A percentile compares a stretch with the other conserved stretches of the same genome.
phyloP scores from a whole-genome alignment of 352 stramenopile species.

The Pythium brassicae region DNA sequence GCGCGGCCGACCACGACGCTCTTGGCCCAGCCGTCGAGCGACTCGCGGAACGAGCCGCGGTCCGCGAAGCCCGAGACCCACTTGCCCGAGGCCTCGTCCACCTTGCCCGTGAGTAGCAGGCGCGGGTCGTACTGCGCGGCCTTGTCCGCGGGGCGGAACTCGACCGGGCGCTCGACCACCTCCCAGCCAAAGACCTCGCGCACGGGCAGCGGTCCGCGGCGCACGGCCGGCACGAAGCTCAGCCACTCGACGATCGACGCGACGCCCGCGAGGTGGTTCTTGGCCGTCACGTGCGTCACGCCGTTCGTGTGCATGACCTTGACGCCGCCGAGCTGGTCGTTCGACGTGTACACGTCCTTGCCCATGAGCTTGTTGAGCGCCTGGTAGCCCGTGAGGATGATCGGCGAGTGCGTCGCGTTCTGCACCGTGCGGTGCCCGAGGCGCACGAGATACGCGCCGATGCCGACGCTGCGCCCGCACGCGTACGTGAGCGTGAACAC shows the following conservation, averaged over 20 bases:
- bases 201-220: conserved; percentile 75
- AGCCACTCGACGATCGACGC: conserved; percentile 97
- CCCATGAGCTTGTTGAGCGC: conserved; percentile 99
- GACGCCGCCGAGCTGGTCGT: conserved; percentile 99
- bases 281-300: conserved; percentile 96
- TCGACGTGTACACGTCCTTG: conserved; percentile 99
- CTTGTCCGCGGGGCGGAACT: conserved; percentile 91
- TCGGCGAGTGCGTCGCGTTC: conserved; percentile 95
- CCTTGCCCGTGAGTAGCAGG: conserved; percentile 85
- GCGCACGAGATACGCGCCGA: conserved; percentile 99
- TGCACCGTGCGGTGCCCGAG: conserved; percentile 99
- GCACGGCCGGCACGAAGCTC: conserved; percentile 96
- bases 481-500: conserved; percentile 99
- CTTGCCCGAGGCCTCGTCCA: conserved; percentile 68
- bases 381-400: conserved; percentile 99
- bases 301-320: conserved; percentile 99
- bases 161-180: conserved; percentile 85
- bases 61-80: conserved; percentile 97
- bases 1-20: conserved; percentile 98
- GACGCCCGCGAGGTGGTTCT: conserved; percentile 97
- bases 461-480: conserved; percentile 98
- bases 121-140: conserved; percentile 95
- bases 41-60: conserved; percentile 98
- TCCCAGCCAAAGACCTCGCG: conserved; percentile 82
- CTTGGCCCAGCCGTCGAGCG: conserved; percentile 98